Evolutionary conservation across 2,329 filamentous ascomycete species (phyloP), one percentile per base, ranked within the genome.

Genomic region (Fusarium sp.): DNA sequence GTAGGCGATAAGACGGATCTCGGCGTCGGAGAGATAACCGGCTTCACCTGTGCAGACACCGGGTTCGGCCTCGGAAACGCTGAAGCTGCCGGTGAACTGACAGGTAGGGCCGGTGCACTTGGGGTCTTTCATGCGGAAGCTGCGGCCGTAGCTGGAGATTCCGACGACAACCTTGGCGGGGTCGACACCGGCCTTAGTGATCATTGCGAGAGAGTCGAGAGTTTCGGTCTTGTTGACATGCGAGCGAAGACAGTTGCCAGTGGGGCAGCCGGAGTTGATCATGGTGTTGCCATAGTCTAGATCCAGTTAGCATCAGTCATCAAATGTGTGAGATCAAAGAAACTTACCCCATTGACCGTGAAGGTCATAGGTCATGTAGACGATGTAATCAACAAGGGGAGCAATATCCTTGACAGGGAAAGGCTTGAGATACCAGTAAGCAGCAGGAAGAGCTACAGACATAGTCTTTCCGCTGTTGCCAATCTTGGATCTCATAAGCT

Each of bases 201-300:
- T 72, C 77, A 80, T 82, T 2, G 76, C 61, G 13, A 83, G 66
- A 0, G 80, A 67, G n/a, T 70, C 71, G 6, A 68, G 37, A 2
- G 79, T 81, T 51, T 82, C 80, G 6, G 80, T 82, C 42, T 74
- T 53, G 71, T 83, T 82, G 62, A 81, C 71, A 61, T 81, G 79
- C 0, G 72, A 76, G 1, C 78, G 77, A 2, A 82, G 72, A 46
- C 81, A 78, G 65, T 76, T 76, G 3, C 77, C 77, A 8, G 12
- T 56, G 2, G 70, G 62, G 50, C 77, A 78, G 18, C 74, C 72
- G 1, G 72, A 63, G 45, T 45, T 71, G 15, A 74, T 62, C 44
- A 67, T 74, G 10, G 69, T 47, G 51, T 76, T 78, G 0, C 69
- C 71, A 2, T 71, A 71, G n/a, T 78, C 77, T 73, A 2, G 3